Conservation (phyloP, 108 stramenopile species). For the Cyclostephanos tholiformis region DNA sequence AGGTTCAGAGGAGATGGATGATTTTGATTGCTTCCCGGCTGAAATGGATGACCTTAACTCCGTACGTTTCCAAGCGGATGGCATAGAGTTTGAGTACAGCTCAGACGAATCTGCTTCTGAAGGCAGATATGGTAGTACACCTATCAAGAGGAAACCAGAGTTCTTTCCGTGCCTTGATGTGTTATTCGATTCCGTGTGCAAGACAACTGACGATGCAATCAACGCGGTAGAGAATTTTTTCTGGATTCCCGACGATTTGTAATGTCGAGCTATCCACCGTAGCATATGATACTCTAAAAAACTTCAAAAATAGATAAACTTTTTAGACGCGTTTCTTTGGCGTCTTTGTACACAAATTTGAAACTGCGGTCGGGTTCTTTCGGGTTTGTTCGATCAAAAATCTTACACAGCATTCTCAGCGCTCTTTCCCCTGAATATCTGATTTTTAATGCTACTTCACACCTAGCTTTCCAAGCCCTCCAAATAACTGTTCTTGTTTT, state of each 20-base stretch:
- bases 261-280: not conserved
- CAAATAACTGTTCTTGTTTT: no score
- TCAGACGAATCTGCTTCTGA: not conserved
- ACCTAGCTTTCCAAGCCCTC: no score
- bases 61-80: not conserved
- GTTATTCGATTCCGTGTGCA: not conserved
- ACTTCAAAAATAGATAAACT: no score
- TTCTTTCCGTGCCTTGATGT: not conserved
- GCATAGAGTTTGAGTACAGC: constrained; percentile 1
- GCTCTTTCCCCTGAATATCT: no score
- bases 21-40: not conserved
- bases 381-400: no score
- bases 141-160: not conserved
- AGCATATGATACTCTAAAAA: no score
- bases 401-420: no score
- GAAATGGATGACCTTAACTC: not conserved
- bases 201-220: not conserved
- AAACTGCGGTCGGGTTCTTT: no score
- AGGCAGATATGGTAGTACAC: not conserved
- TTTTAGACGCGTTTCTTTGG: no score
- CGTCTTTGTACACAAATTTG: no score
- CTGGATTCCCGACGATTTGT: not conserved
- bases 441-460: no score
- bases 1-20: not conserved
- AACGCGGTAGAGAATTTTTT: constrained; percentile 2